Percentiles rank a stretch among this genome's conserved stretches.
phyloP scores from a whole-genome alignment of 1,284 basidiomycete species.

The Leccinum colubrinum region DNA sequence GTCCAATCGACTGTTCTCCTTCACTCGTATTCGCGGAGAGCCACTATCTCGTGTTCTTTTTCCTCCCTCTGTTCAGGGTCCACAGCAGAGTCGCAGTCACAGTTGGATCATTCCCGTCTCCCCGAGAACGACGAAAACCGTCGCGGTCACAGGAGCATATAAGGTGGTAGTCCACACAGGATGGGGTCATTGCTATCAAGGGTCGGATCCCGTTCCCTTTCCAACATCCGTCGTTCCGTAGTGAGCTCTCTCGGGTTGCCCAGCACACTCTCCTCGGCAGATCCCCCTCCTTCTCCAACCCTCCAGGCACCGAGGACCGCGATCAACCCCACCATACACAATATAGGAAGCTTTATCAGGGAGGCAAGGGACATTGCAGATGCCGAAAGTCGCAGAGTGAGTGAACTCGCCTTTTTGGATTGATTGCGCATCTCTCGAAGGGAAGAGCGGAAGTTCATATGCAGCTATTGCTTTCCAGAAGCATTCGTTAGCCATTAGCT shows the following conservation, averaged over 20 bases:
- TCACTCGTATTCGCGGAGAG: too few species aligned
- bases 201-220: constrained; percentile 33
- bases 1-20: too few species aligned
- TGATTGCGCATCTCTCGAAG: constrained; percentile 23
- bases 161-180: constrained; percentile 15
- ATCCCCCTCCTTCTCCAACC: neutral
- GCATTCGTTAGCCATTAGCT: too few species aligned
- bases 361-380: constrained; percentile 56
- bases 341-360: constrained; percentile 48
- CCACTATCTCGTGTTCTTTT: too few species aligned
- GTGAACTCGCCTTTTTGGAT: constrained; percentile 70
- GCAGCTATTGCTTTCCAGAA: too few species aligned
- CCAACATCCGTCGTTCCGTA: constrained; percentile 40
- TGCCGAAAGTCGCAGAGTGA: constrained; percentile 62
- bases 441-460: too few species aligned
- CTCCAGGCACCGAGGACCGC: constrained; percentile 35
- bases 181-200: constrained; percentile 12
- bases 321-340: constrained; percentile 59
- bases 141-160: constrained; percentile 21
- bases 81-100: constrained; percentile 16
- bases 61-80: constrained; percentile 8
- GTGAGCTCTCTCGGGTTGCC: constrained; percentile 26
- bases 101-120: constrained; percentile 7
- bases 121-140: constrained; percentile 16
- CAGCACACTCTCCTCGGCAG: constrained; percentile 20